Evolutionary conservation across 352 stramenopile species (phyloP).

Genomic region (Globisporangium megalacanthum): DNA sequence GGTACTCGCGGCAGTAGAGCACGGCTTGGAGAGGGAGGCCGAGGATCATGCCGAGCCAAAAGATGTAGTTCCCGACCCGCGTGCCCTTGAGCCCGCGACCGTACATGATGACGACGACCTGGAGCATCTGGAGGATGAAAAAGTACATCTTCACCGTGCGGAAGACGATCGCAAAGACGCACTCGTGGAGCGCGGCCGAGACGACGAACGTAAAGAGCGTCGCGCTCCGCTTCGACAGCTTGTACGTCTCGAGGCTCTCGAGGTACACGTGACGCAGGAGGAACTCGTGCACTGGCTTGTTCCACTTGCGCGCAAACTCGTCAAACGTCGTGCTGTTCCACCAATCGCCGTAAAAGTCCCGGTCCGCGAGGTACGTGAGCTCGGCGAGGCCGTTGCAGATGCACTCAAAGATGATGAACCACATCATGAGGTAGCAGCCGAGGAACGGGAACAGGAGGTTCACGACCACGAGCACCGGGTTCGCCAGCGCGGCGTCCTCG

Average conservation of each 20-base stretch:
- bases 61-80: conserved; percentile 72
- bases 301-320: conserved; percentile 93
- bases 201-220: conserved; percentile 92
- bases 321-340: conserved; percentile 95
- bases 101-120: conserved; percentile 90
- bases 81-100: conserved; percentile 66
- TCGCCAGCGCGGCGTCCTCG: conserved; percentile 56
- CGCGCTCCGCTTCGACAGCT: conserved; percentile 62
- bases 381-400: conserved; percentile 95
- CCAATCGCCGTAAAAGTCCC: conserved; percentile 96
- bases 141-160: conserved; percentile 91
- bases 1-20: conserved; percentile 80
- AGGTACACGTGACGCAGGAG: conserved; percentile 83
- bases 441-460: conserved; percentile 91
- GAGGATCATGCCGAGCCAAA: conserved; percentile 77
- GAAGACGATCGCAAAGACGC: conserved; percentile 94
- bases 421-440: conserved; percentile 93
- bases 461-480: conserved; percentile 50
- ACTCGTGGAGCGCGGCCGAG: conserved; percentile 93
- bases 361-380: conserved; percentile 86
- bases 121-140: conserved; percentile 93
- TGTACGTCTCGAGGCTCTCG: conserved; percentile 69
- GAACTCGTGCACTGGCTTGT: conserved; percentile 97
- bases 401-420: conserved; percentile 97
- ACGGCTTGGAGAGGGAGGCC: conserved; percentile 65